phyloP scores from a whole-genome alignment of 106 monocot genomes.

The Chionographis japonica region DNA sequence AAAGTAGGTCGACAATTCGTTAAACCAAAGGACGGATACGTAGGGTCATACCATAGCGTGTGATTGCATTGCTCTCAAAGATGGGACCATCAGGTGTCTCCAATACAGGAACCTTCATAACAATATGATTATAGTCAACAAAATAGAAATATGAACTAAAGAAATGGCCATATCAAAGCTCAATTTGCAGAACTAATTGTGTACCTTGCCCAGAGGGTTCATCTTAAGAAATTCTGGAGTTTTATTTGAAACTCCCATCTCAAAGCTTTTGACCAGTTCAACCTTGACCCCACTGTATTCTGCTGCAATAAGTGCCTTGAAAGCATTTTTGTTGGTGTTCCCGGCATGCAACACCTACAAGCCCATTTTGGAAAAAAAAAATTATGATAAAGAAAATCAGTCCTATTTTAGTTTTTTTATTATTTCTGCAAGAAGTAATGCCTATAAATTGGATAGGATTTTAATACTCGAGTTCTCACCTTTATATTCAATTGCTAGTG shows the following conservation, averaged over 20 bases:
- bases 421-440: too few relatives aligned
- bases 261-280: conserved; percentile 60
- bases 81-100: conserved; percentile 87
- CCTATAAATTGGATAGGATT: too few relatives aligned
- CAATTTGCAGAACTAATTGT: too few relatives aligned
- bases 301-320: conserved; percentile 78
- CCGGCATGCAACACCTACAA: conserved; percentile 47
- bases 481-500: too few relatives aligned
- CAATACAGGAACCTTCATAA: conserved; percentile 73
- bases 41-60: conserved; percentile 61
- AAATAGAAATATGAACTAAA: too few relatives aligned
- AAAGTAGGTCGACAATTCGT: too few relatives aligned
- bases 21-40: neutral
- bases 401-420: too few relatives aligned
- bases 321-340: conserved; percentile 63
- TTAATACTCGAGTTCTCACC: too few relatives aligned
- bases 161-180: too few relatives aligned
- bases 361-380: neutral
- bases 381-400: too few relatives aligned
- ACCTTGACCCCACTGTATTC: conserved; percentile 69
- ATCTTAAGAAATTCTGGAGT: conserved; percentile 79
- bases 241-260: conserved; percentile 86
- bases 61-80: conserved; percentile 91
- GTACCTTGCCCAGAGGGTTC: conserved; percentile 90
- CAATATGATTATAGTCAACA: neutral